These are phyloP conservation scores for Nicotiana rustica DNA, from an alignment of 305 asterid species.

Conservation along the genomic window DNA sequence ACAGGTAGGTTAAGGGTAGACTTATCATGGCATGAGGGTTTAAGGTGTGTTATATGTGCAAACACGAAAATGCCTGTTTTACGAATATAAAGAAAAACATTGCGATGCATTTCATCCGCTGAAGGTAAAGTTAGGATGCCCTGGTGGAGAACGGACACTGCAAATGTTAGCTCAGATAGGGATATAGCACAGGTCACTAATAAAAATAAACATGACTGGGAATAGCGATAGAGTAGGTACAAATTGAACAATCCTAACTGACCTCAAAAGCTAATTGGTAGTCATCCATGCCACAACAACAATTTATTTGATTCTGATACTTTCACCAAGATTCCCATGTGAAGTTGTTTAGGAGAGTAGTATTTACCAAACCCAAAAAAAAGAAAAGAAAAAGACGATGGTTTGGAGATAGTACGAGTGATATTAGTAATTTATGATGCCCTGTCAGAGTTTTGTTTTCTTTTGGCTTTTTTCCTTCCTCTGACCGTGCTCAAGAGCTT, in stretches of 20 bases:
- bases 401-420: not conserved
- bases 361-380: too few species aligned
- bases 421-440: not conserved
- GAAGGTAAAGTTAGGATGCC: slow-evolving; percentile 11
- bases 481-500: not conserved
- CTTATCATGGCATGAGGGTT: not conserved
- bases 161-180: slow-evolving; percentile 8
- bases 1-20: slow-evolving; percentile 6
- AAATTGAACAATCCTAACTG: not conserved
- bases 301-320: slow-evolving; percentile 13
- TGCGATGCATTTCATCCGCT: not conserved
- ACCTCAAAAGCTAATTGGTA: not conserved
- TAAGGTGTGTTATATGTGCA: not conserved
- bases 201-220: not conserved
- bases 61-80: not conserved
- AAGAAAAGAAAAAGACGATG: not conserved
- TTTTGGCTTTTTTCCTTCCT: not conserved
- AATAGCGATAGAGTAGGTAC: not conserved
- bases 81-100: not conserved
- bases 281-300: not conserved
- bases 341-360: too few species aligned
- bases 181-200: not conserved
- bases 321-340: not conserved
- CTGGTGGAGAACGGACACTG: slow-evolving; percentile 11
- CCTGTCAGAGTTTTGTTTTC: not conserved